Evolutionary conservation across 2,329 filamentous ascomycete genomes (phyloP), one percentile per base, ranked within the genome.

Genomic region (Xylaria arbuscula): DNA sequence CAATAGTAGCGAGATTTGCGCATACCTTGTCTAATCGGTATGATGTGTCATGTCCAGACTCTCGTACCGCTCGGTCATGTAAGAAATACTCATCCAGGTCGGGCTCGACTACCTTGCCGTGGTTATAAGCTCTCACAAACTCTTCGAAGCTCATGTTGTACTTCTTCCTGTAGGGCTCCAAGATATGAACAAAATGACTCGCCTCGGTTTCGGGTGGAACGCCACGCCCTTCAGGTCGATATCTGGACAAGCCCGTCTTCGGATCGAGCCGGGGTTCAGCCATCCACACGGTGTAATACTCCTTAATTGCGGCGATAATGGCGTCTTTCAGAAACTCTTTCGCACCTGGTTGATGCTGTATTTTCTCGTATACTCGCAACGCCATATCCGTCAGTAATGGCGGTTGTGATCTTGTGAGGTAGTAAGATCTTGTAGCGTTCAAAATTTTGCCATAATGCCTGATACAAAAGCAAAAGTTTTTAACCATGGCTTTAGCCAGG

Each of bases 381-480:
- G 95, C 92, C 94, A 99, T 98, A 80, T 99, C 96, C 1, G 96
- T 99, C 65, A 99, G 84, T 82, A 99, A 98, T 0, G 96, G 96
- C 1, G 96, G 96, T 80, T 99, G 96, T 1, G 96, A 98, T 67
- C 96, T 91, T 72, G 89, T 92, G 17, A 99, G 89, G 78, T 99
- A 99, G 84, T 99, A 99, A 1, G 94, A 94, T 42, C 96, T 89
- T 66, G 96, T 99, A 60, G 96, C 96, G 80, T 99, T 99, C 72
- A 98, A 88, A 68, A 99, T 97, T 84, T 98, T 99, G 76, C 94
- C 95, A 78, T 99, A 99, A 81, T 99, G 95, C 79, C 94, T 91
- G 81, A 99, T 98, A 82, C 93, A 97, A 84, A 99, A 99, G 80
- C 93, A 97, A 80, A 98, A 98, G 83, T 99, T 97, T 75, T 88